These are phyloP conservation scores for Arxiozyma slooffiae DNA, from an alignment of 1,139 yeast species.

Conservation along the genomic window DNA sequence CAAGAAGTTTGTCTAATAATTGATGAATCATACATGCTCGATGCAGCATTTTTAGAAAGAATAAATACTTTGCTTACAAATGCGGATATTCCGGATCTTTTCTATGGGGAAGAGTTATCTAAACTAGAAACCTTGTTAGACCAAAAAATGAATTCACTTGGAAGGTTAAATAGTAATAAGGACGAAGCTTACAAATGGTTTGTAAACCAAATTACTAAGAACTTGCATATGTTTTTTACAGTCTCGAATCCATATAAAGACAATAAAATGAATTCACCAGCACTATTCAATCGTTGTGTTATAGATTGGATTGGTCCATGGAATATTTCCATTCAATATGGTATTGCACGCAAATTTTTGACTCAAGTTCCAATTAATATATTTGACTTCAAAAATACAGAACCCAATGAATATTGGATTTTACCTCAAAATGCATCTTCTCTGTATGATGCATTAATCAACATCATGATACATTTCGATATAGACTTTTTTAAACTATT, in stretches of 20 bases:
- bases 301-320: slow-evolving; percentile 86
- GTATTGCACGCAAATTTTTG: slow-evolving; percentile 41
- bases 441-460: slow-evolving; percentile 42
- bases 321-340: slow-evolving; percentile 43
- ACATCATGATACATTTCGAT: slow-evolving; percentile 37
- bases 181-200: slow-evolving; percentile 76
- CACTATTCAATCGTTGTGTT: slow-evolving; percentile 84
- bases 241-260: slow-evolving; percentile 33
- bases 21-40: slow-evolving; percentile 72
- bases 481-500: not conserved
- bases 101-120: slow-evolving; percentile 62
- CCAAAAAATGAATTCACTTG: slow-evolving; percentile 51
- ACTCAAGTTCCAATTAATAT: slow-evolving; percentile 44
- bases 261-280: slow-evolving; percentile 63
- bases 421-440: slow-evolving; percentile 17
- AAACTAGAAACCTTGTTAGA: slow-evolving; percentile 47
- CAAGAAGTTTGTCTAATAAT: slow-evolving; percentile 63
- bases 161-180: slow-evolving; percentile 54
- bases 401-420: slow-evolving; percentile 13
- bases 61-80: slow-evolving; percentile 89
- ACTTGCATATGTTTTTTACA: slow-evolving; percentile 77
- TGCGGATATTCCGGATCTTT: slow-evolving; percentile 86
- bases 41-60: slow-evolving; percentile 73
- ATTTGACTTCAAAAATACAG: slow-evolving; percentile 34
- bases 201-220: slow-evolving; percentile 52